Conservation (phyloP, 2,329 filamentous ascomycete species). For the Venturia asperata region DNA sequence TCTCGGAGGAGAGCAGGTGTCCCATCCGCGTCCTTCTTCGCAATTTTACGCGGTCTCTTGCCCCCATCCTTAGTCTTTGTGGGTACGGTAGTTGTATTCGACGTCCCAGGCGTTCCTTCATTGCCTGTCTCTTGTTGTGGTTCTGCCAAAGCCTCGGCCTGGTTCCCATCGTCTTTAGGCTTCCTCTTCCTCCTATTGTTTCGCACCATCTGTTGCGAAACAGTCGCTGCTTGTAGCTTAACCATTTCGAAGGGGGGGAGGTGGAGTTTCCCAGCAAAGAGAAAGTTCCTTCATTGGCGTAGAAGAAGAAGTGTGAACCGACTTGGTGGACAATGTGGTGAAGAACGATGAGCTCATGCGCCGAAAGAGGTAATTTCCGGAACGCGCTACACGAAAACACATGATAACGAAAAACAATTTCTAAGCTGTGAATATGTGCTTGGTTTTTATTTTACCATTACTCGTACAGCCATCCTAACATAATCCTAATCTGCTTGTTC, state of each 20-base stretch:
- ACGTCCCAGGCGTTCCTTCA: neutral
- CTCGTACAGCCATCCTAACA: too few relatives aligned
- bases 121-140: conserved; percentile 20
- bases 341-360: neutral
- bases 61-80: conserved; percentile 54
- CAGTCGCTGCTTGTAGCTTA: conserved; percentile 37
- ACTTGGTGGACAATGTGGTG: neutral
- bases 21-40: conserved; percentile 32
- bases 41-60: conserved; percentile 42
- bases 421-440: too few relatives aligned
- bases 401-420: neutral
- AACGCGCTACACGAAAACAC: conserved; percentile 8
- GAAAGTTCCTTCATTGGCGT: neutral
- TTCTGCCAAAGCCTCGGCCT: conserved; percentile 12
- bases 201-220: conserved; percentile 38
- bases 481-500: too few relatives aligned
- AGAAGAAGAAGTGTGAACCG: neutral
- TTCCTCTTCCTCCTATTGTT: conserved; percentile 40
- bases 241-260: neutral
- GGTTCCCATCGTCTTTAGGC: conserved; percentile 22
- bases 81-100: conserved; percentile 30
- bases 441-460: too few relatives aligned
- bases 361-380: neutral
- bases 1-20: conserved; percentile 37
- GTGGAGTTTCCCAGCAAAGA: neutral